A percentile compares a stretch with the other conserved stretches of the same genome.
phyloP scores from a whole-genome alignment of 352 stramenopile genomes.

The Phytophthora uliginosa region DNA sequence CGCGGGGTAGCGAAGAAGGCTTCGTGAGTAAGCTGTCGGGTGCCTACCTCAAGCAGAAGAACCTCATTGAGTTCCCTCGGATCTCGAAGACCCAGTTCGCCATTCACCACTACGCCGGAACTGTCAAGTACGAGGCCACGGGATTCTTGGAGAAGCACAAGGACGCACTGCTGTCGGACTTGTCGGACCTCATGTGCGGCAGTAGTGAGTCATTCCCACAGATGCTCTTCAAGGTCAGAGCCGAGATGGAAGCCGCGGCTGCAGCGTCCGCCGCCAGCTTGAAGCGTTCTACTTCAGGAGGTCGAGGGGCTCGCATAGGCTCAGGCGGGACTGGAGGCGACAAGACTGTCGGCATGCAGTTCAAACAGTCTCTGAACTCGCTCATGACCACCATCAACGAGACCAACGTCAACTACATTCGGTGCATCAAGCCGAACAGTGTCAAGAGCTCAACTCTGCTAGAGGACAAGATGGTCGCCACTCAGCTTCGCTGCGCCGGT shows the following conservation, averaged over 20 bases:
- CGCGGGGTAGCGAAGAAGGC: constrained; percentile 72
- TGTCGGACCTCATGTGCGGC: constrained; percentile 81
- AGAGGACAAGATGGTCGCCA: constrained; percentile 80
- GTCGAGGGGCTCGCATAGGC: constrained; percentile 24
- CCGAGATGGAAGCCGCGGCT: constrained; percentile 40
- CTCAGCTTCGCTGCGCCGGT: constrained; percentile 82
- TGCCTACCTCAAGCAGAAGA: constrained; percentile 61
- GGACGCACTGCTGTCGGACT: constrained; percentile 93
- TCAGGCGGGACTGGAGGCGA: constrained; percentile 28
- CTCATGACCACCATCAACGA: constrained; percentile 83
- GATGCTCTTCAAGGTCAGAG: constrained; percentile 66
- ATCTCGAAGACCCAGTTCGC: constrained; percentile 90
- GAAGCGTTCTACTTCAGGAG: constrained; percentile 37
- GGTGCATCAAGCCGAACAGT: constrained; percentile 90
- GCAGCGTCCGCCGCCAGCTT: constrained; percentile 24
- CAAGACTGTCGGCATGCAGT: constrained; percentile 85
- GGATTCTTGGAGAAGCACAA: constrained; percentile 97
- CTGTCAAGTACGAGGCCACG: constrained; percentile 91
- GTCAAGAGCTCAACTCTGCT: constrained; percentile 70
- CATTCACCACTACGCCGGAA: constrained; percentile 95
- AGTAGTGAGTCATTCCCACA: constrained; percentile 62
- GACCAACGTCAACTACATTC: constrained; percentile 85
- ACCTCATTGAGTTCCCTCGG: constrained; percentile 75
- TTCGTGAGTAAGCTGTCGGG: constrained; percentile 74
- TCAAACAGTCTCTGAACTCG: constrained; percentile 71